These are phyloP conservation scores for Termitomyces sp. DNA, from an alignment of 768 basidiomycete genomes.

Conservation along the genomic window DNA sequence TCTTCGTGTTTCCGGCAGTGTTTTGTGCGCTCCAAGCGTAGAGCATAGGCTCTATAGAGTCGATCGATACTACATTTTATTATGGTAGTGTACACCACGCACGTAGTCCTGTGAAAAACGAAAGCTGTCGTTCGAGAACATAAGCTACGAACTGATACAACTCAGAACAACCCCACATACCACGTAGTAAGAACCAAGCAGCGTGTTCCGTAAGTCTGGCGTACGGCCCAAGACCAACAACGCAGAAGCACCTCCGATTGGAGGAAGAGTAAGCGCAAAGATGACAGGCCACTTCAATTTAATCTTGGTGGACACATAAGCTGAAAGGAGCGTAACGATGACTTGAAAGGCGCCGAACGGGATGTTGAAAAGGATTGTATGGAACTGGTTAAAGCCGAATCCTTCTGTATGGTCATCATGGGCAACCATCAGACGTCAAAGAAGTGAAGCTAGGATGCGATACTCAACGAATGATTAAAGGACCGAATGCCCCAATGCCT, in stretches of 20 bases:
- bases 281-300: slow-evolving; percentile 41
- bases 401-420: slow-evolving; percentile 22
- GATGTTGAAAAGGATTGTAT: slow-evolving; percentile 49
- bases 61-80: not conserved
- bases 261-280: slow-evolving; percentile 33
- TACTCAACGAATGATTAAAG: slow-evolving; percentile 37
- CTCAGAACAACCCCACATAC: slow-evolving; percentile 19
- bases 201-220: slow-evolving; percentile 24
- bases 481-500: slow-evolving; percentile 43
- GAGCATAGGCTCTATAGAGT: slow-evolving; percentile 34
- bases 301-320: slow-evolving; percentile 33
- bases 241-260: slow-evolving; percentile 37
- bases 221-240: slow-evolving; percentile 33
- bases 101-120: slow-evolving; percentile 36
- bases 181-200: slow-evolving; percentile 40
- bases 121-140: slow-evolving; percentile 22
- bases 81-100: not conserved
- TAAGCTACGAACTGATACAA: not conserved
- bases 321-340: slow-evolving; percentile 34
- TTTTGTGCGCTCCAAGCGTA: slow-evolving; percentile 42
- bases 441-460: not conserved
- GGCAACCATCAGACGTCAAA: not conserved
- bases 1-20: slow-evolving; percentile 43
- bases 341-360: slow-evolving; percentile 45
- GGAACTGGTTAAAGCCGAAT: slow-evolving; percentile 40